Base-by-base conservation (phyloP, 1,284 basidiomycete species). In the Testicularia cyperi region DNA sequence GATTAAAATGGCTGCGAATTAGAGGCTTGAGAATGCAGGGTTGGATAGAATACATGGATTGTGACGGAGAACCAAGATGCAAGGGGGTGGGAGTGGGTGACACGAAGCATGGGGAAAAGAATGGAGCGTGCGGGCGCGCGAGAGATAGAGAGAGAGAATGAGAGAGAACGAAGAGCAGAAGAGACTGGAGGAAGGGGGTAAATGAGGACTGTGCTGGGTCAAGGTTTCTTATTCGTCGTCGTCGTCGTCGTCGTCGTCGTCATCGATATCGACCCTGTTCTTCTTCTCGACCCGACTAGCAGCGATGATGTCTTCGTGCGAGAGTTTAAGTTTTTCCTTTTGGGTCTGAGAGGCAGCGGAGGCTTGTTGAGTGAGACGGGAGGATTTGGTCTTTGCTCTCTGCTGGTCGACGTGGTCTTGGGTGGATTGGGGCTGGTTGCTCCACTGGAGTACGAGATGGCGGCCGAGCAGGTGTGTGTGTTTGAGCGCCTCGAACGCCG, bases 381-480 rank as follows among this genome's bases (percentile, higher is more conserved):
- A 31, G 12, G 12, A 20, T 23, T 44, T 62, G 1, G 65, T 64
- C 48, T 70, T 72, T 19, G 27, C 54, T 7, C 67, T 46, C 45
- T 68, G 47, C 26, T 51, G 37, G 6, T 70, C 57, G 2, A 73
- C 67, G 23, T 45, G 48, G 6, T 46, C 52, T 46, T 36, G 6
- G 24, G 16, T 16, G 34, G 60, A 6, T 82, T 86, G 3, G 74
- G 78, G 40, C 90, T 88, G 66, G 14, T 31, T 8, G 88, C 86
- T 90, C 91, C 92, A 97, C 74, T 95, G 85, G 29, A 97, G 80
- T 1, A 98, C 90, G 23, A 98, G 79, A 82, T 98, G 94, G 22
- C 95, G 80, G 4, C 94, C 94, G 7, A 98, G 84, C 68, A 98
- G 85, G 81, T 98, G 95, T 0, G 92, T 96, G 78, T 97, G 91